These are phyloP conservation scores for Chytriomyces confervae DNA, from an alignment of 192 early-diverging fungal species.

Conservation along the genomic window DNA sequence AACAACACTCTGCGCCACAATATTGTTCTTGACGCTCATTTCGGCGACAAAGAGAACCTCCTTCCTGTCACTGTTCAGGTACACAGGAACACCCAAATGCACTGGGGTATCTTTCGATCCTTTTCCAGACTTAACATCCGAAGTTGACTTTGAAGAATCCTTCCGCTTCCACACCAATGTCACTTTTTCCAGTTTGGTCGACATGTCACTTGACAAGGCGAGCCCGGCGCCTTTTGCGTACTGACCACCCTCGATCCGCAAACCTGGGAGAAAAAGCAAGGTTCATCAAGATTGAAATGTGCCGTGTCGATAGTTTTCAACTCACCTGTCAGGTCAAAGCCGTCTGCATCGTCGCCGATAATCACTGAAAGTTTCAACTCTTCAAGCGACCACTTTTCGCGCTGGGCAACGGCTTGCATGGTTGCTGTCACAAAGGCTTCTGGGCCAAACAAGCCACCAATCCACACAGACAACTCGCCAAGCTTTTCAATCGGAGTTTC, in stretches of 20 bases:
- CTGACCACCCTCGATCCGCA: slow-evolving; percentile 51
- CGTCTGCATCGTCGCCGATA: slow-evolving; percentile 19
- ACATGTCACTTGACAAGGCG: slow-evolving; percentile 33
- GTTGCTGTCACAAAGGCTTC: slow-evolving; percentile 93
- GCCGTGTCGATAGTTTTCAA: neutral
- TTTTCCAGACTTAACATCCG: neutral
- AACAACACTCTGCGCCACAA: slow-evolving; percentile 36
- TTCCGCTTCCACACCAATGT: slow-evolving; percentile 42
- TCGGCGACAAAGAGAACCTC: slow-evolving; percentile 56
- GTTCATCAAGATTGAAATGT: neutral
- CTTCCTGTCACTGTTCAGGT: slow-evolving; percentile 59
- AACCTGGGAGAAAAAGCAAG: slow-evolving; percentile 22
- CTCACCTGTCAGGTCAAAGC: slow-evolving; percentile 46
- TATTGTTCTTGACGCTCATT: slow-evolving; percentile 29
- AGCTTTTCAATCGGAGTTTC: slow-evolving; percentile 18
- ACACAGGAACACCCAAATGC: slow-evolving; percentile 50
- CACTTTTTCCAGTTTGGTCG: slow-evolving; percentile 25
- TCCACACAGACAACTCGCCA: slow-evolving; percentile 61
- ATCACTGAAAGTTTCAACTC: slow-evolving; percentile 64
- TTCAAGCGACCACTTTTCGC: slow-evolving; percentile 78
- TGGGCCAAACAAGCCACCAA: slow-evolving; percentile 87
- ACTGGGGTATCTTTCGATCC: neutral
- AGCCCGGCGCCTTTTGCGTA: slow-evolving; percentile 36
- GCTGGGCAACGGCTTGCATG: slow-evolving; percentile 81
- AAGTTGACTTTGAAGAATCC: neutral